Evolutionary conservation across 495 filamentous ascomycete genomes (phyloP), one percentile per base, ranked within the genome.

Genomic region (Jackrogersella multiformis): DNA sequence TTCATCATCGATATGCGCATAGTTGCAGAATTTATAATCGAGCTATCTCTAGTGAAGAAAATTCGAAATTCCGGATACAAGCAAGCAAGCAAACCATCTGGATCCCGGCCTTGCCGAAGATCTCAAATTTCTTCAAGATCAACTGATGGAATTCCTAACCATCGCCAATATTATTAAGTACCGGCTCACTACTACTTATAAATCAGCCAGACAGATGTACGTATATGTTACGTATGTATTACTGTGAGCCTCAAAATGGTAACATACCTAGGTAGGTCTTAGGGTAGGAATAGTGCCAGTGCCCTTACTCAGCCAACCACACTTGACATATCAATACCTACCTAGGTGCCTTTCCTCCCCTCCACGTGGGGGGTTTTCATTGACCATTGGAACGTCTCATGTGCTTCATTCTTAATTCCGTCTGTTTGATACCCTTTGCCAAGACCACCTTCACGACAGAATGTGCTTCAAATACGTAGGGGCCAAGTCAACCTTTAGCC

Each of bases 251-350:
- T 36, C 34, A 36, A n/a, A 36, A 36, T 36, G 34, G 34, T 36
- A 36, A n/a, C 2, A 9, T 35, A 12, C 15, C 42, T 56, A 61
- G 23, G 45, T 66, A 48, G 48, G 53, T 34, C 63, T 68, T 68
- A 68, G 58, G 58, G 16, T 20, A 23, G 58, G 58, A 16, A 28
- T 23, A 21, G 18, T 45, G 38, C 26, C 28, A 26, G 60, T n/a
- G 49, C 13, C 20, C 61, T 69, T 64, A 69, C 66, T 69, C 66
- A 69, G 61, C 66, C 61, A 69, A 61, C 61, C 49, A 56, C 42
- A 38, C n/a, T 39, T 13, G 26, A 34, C 48, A 36, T 58, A 55
- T 62, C 35, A 49, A 41, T 39, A 15, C 51, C 20, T n/a, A n/a
- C n/a, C n/a, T n/a, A n/a, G n/a, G n/a, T n/a, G n/a, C n/a, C n/a